Base-by-base conservation (phyloP, 2,329 filamentous ascomycete genomes). In the Microascus cirrosus region DNA sequence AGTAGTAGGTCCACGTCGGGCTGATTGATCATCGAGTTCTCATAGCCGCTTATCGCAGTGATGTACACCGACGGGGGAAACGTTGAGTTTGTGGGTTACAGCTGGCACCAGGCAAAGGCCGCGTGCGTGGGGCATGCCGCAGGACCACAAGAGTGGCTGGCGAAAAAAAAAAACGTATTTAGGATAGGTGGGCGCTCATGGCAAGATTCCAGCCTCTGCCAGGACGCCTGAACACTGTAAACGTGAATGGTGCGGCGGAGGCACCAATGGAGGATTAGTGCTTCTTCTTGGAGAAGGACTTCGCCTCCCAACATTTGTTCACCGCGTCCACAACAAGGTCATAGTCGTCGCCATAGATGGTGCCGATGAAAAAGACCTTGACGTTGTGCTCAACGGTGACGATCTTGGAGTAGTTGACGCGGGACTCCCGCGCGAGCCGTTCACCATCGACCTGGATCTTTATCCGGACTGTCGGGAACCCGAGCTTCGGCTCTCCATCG, bases 371-470 rank as follows among this genome's bases (percentile, higher is more conserved):
- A 62, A 77, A 73, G n/a, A 83, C 78, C 53, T 72, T 75, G 62
- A 77, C 69, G 62, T 84, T 84, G 67, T 83, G 81, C 65, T 83
- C 79, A 28, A 84, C 71, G 2, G 78, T 80, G 32, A 75, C 71
- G 6, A 79, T 68, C 61, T 83, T 83, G 5, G 78, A 76, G 65
- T 83, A 83, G 67, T 83, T 82, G 62, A 82, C 73, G 5, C 81
- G 75, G 13, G 81, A 84, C 60, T 78, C 74, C 34, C 62, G 70
- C 12, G 71, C 70, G 7, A 83, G 70, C 57, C 67, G 73, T 60
- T 83, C 78, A 35, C 70, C 71, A 15, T 70, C 66, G 3, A 71
- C 67, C 22, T 66, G 69, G 22, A 82, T 73, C 1, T 71, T 65
- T 50, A 80, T 70, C 32, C 68, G 68, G 39, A 82, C 71, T 0